These are phyloP conservation scores for Lactarius sp. DNA, from an alignment of 768 basidiomycete genomes.

Conservation along the genomic window DNA sequence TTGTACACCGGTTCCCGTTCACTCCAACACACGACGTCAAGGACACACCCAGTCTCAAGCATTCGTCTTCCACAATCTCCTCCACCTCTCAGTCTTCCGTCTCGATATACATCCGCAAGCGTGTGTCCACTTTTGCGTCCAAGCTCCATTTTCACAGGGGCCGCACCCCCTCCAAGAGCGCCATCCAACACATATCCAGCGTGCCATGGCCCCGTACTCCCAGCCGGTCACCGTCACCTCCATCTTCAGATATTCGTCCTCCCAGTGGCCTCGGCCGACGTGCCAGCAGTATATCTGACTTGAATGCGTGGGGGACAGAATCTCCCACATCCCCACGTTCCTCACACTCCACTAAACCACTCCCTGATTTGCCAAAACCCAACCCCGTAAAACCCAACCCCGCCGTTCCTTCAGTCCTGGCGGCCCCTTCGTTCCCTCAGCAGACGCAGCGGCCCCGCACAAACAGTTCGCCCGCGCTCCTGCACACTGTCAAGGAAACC, in stretches of 20 bases:
- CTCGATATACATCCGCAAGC: not conserved
- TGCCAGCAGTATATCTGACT: conserved; percentile 21
- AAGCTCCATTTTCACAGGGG: not conserved
- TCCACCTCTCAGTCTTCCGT: conserved; percentile 10
- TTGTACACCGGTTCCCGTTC: not conserved
- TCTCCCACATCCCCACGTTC: conserved; percentile 1
- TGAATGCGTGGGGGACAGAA: not conserved
- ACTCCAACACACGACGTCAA: not conserved
- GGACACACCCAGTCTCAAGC: conserved; percentile 3
- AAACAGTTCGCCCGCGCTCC: conserved; percentile 18
- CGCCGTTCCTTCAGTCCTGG: not conserved
- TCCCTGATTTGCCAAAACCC: not conserved
- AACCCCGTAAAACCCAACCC: too few species aligned
- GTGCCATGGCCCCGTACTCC: conserved; percentile 16
- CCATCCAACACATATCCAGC: not conserved
- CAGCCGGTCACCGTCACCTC: conserved; percentile 24
- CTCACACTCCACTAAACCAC: not conserved
- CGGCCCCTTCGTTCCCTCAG: not conserved
- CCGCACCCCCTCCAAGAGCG: not conserved
- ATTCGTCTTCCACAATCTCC: conserved; percentile 16
- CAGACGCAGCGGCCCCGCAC: conserved; percentile 11
- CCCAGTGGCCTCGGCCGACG: conserved; percentile 27
- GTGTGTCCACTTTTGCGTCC: not conserved
- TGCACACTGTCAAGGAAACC: not conserved
- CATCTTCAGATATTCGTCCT: conserved; percentile 25